Evolutionary conservation across 2,329 filamentous ascomycete genomes (phyloP).

Genomic region (Alternaria brassicicola): DNA sequence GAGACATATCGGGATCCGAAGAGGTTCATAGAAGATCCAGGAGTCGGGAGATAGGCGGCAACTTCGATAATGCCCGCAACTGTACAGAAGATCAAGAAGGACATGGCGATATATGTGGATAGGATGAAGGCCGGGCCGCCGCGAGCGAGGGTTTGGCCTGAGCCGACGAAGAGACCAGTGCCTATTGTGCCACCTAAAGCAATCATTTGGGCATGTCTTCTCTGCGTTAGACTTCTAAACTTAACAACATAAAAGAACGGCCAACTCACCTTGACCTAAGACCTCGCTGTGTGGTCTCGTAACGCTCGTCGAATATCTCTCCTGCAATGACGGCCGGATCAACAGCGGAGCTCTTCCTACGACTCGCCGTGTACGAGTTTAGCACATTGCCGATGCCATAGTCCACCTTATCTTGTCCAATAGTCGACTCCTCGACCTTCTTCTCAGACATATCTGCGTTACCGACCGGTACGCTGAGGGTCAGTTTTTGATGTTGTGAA

Average conservation of each 20-base stretch:
- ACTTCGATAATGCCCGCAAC: slow-evolving; percentile 50
- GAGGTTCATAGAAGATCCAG: slow-evolving; percentile 59
- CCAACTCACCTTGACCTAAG: slow-evolving; percentile 47
- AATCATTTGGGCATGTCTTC: slow-evolving; percentile 63
- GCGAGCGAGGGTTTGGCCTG: slow-evolving; percentile 57
- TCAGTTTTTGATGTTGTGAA: background rate
- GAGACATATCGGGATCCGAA: slow-evolving; percentile 56
- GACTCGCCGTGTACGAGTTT: slow-evolving; percentile 5
- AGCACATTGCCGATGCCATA: slow-evolving; percentile 18
- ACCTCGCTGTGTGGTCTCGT: slow-evolving; percentile 48
- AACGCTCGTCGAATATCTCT: slow-evolving; percentile 44
- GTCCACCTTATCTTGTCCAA: slow-evolving; percentile 8
- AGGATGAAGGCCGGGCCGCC: slow-evolving; percentile 38
- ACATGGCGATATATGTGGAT: slow-evolving; percentile 42
- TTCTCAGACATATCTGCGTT: slow-evolving; percentile 27
- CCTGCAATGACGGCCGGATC: slow-evolving; percentile 33
- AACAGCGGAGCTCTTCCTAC: slow-evolving; percentile 32
- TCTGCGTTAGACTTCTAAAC: slow-evolving; percentile 48
- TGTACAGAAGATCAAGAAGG: slow-evolving; percentile 34
- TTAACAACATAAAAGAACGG: background rate
- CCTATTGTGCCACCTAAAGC: slow-evolving; percentile 66
- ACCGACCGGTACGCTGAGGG: background rate
- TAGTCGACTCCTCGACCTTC: slow-evolving; percentile 8
- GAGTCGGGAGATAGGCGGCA: slow-evolving; percentile 64
- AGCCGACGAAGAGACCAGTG: slow-evolving; percentile 66